Conservation (phyloP, 495 filamentous ascomycete genomes). For the Penicillium arizonense region DNA sequence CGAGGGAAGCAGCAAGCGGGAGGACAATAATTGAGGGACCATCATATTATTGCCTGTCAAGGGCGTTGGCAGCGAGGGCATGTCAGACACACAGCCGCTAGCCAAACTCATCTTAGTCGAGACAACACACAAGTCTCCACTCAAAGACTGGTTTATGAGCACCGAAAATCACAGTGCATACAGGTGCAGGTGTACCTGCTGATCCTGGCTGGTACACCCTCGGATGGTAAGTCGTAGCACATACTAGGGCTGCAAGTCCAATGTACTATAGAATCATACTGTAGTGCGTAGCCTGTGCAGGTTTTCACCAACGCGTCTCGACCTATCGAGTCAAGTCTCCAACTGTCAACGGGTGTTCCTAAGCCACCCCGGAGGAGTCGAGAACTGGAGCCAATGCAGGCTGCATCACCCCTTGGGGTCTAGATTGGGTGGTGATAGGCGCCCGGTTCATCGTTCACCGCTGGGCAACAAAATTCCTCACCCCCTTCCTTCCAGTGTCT, state of each 20-base stretch:
- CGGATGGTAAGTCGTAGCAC: too few species aligned
- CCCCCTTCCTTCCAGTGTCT: slow-evolving; percentile 17
- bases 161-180: too few species aligned
- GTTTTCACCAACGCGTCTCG: background rate
- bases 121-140: too few species aligned
- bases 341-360: background rate
- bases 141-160: too few species aligned
- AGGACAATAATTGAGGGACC: slow-evolving; percentile 5
- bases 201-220: too few species aligned
- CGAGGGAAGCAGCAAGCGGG: slow-evolving; percentile 3
- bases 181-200: too few species aligned
- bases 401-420: slow-evolving; percentile 13
- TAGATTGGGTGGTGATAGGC: slow-evolving; percentile 15
- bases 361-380: background rate
- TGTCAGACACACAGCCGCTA: too few species aligned
- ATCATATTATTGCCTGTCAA: background rate
- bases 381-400: background rate
- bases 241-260: too few species aligned
- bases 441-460: slow-evolving; percentile 31
- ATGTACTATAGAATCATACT: too few species aligned
- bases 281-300: too few species aligned
- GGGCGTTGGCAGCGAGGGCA: too few species aligned
- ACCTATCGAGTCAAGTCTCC: background rate
- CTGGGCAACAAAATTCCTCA: slow-evolving; percentile 37
- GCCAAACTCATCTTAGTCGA: too few species aligned